phyloP scores from a whole-genome alignment of 192 early-diverging fungal genomes.

The Backusella morwellensis region DNA sequence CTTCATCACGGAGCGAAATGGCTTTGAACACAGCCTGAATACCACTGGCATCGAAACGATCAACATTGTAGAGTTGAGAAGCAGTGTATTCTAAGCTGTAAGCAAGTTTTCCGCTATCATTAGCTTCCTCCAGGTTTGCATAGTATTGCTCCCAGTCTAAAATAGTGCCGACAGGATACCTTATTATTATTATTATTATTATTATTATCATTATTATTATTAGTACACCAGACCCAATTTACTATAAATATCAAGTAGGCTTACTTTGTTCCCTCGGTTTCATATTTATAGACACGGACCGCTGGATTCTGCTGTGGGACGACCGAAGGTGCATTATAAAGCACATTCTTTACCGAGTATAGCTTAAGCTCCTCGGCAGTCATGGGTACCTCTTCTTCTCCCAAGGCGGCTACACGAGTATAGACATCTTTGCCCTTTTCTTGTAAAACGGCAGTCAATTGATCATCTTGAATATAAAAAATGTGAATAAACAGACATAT shows the following conservation, averaged over 20 bases:
- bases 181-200: not conserved
- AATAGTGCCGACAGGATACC: conserved; percentile 20
- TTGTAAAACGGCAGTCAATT: conserved; percentile 23
- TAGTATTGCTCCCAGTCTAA: conserved; percentile 33
- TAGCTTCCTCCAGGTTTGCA: conserved; percentile 26
- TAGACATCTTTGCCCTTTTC: not conserved
- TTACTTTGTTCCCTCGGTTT: conserved; percentile 16
- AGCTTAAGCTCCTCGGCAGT: conserved; percentile 10
- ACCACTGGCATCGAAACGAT: conserved; percentile 16
- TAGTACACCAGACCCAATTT: not conserved
- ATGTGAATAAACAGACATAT: not conserved
- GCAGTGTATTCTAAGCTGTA: conserved; percentile 32
- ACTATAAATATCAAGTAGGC: not conserved
- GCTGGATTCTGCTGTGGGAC: conserved; percentile 38
- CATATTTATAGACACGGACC: conserved; percentile 39
- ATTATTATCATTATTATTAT: not conserved
- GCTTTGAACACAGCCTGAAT: conserved; percentile 6
- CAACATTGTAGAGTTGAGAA: conserved; percentile 19
- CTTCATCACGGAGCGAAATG: conserved; percentile 3
- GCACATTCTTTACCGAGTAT: conserved; percentile 4
- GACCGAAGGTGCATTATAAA: conserved; percentile 40
- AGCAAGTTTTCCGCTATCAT: not conserved
- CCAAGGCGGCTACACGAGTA: conserved; percentile 7
- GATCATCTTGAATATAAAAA: conserved; percentile 10
- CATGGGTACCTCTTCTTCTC: not conserved